Conservation (phyloP, 75 land plant genomes). For the Ceratopteris richardii region DNA sequence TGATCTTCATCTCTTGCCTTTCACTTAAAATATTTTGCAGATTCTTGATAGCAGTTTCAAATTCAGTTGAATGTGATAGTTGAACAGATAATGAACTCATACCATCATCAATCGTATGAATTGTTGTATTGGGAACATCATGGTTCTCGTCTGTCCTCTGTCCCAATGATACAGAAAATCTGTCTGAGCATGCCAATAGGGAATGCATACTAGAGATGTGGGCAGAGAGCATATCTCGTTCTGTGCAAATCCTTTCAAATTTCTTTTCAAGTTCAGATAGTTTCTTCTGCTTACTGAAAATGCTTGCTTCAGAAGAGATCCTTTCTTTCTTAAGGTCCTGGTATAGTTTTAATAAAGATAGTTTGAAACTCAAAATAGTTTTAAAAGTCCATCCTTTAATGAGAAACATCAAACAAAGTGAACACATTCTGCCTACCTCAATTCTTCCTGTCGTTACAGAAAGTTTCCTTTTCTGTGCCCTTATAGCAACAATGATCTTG, state of each 20-base stretch:
- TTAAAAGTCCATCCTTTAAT: neutral
- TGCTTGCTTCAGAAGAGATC: slow-evolving; percentile 2
- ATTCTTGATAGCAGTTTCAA: neutral
- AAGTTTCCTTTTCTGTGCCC: neutral
- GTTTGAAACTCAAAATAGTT: neutral
- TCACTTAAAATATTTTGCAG: neutral
- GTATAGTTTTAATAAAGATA: neutral
- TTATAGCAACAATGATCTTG: slow-evolving; percentile 2
- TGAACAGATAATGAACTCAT: too few relatives aligned
- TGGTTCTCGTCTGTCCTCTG: too few relatives aligned
- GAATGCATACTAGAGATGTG: neutral
- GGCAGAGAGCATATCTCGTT: neutral
- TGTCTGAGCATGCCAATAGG: neutral
- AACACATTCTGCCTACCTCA: neutral
- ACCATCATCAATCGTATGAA: too few relatives aligned
- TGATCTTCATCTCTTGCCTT: neutral
- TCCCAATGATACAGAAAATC: too few relatives aligned
- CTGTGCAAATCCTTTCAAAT: neutral
- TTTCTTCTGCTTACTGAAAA: slow-evolving; percentile 4
- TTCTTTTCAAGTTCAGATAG: slow-evolving; percentile 1
- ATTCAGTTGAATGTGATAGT: too few relatives aligned
- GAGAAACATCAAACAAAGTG: neutral
- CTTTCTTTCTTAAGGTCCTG: slow-evolving; percentile 5
- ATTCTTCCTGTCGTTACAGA: slow-evolving; percentile 5
- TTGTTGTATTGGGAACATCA: too few relatives aligned